These are phyloP conservation scores for Rhynchosporium secalis DNA, from an alignment of 2,329 filamentous ascomycete genomes.

Conservation along the genomic window DNA sequence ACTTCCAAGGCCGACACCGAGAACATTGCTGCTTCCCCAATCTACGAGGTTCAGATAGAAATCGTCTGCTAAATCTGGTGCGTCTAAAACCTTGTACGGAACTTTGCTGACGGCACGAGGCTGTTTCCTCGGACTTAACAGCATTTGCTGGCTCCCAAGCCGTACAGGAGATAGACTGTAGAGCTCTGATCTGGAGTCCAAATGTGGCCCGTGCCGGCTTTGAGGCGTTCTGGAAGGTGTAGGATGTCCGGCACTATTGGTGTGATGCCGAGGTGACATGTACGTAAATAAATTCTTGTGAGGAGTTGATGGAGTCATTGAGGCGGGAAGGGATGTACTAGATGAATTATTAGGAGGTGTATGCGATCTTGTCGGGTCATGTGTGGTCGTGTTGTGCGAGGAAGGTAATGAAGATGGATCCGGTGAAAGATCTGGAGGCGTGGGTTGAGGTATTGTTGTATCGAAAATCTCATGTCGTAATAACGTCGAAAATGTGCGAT, in stretches of 20 bases:
- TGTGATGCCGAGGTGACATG: slow-evolving; percentile 70
- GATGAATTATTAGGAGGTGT: slow-evolving; percentile 74
- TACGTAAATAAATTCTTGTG: slow-evolving; percentile 98
- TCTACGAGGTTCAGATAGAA: slow-evolving; percentile 98
- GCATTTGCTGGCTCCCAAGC: slow-evolving; percentile 88
- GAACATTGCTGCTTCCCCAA: slow-evolving; percentile 92
- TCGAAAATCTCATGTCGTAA: slow-evolving; percentile 93
- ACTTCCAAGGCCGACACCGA: slow-evolving; percentile 88
- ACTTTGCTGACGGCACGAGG: slow-evolving; percentile 92
- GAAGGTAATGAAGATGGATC: slow-evolving; percentile 54
- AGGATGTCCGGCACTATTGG: slow-evolving; percentile 72
- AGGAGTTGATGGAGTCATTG: slow-evolving; percentile 87
- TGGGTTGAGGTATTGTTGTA: slow-evolving; percentile 78
- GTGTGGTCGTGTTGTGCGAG: slow-evolving; percentile 55
- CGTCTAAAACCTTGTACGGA: slow-evolving; percentile 95
- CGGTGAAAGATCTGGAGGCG: slow-evolving; percentile 62
- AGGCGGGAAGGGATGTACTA: slow-evolving; percentile 64
- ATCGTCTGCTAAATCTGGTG: slow-evolving; percentile 92
- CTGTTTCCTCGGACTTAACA: slow-evolving; percentile 85
- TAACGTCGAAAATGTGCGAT: slow-evolving; percentile 85
- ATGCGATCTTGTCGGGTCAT: slow-evolving; percentile 70
- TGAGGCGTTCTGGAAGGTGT: slow-evolving; percentile 89
- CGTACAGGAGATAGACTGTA: slow-evolving; percentile 95
- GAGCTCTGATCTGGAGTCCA: slow-evolving; percentile 87
- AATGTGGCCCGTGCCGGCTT: slow-evolving; percentile 81